phyloP scores from a whole-genome alignment of 2,329 filamentous ascomycete genomes.

The Neoscytalidium dimidiatum region DNA sequence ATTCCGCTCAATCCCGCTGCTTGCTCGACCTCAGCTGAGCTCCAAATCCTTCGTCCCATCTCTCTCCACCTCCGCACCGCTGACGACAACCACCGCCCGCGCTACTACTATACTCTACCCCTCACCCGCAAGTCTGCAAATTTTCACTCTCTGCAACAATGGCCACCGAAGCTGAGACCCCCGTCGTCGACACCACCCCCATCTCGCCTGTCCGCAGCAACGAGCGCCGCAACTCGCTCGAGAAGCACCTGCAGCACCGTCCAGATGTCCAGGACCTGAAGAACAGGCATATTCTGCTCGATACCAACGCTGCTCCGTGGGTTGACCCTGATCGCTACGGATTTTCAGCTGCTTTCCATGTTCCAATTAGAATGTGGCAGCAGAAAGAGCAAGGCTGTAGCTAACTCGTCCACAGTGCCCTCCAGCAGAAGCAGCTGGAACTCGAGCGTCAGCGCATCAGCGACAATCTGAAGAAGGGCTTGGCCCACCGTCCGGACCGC shows the following conservation, averaged over 20 bases:
- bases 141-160: neutral
- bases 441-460: conserved; percentile 65
- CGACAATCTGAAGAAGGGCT: conserved; percentile 65
- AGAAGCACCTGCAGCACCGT: conserved; percentile 51
- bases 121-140: neutral
- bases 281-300: conserved; percentile 67
- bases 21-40: neutral
- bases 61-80: neutral
- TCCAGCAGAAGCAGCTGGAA: conserved; percentile 64
- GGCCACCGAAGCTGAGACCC: conserved; percentile 19
- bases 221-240: conserved; percentile 60
- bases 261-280: conserved; percentile 63
- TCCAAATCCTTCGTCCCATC: neutral
- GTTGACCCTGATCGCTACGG: conserved; percentile 28
- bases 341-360: neutral
- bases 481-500: conserved; percentile 66
- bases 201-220: conserved; percentile 41
- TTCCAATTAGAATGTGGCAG: neutral
- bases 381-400: neutral
- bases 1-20: neutral
- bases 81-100: neutral
- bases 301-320: conserved; percentile 68
- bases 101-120: too few relatives aligned
- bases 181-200: conserved; percentile 40
- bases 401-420: conserved; percentile 47